Conservation (phyloP, 1,284 basidiomycete genomes). For the Irpex sp. region DNA sequence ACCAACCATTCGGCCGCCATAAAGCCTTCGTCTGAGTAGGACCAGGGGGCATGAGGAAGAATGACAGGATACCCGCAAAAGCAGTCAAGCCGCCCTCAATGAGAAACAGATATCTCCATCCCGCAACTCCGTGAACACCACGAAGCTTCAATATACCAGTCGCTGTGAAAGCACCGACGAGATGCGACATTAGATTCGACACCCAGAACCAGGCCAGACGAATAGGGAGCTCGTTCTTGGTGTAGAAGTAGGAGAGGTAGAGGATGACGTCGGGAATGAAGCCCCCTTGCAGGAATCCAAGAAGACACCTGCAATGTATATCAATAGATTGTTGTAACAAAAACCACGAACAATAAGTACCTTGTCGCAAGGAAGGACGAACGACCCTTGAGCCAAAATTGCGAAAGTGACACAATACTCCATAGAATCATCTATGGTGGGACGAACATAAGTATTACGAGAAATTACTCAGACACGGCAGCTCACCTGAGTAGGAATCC, state of each 20-base stretch:
- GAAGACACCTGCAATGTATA: constrained; percentile 18
- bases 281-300: constrained; percentile 58
- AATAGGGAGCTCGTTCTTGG: constrained; percentile 62
- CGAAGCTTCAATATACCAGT: constrained; percentile 52
- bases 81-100: constrained; percentile 54
- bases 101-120: constrained; percentile 58
- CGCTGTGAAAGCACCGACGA: constrained; percentile 59
- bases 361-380: constrained; percentile 44
- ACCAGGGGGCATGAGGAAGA: constrained; percentile 67
- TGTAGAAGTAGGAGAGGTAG: constrained; percentile 74
- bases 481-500: constrained; percentile 60
- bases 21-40: constrained; percentile 67
- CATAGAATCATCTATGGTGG: constrained; percentile 44
- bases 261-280: constrained; percentile 64
- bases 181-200: constrained; percentile 50
- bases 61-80: constrained; percentile 53
- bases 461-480: constrained; percentile 8
- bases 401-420: constrained; percentile 54
- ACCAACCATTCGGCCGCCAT: constrained; percentile 72
- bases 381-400: constrained; percentile 61
- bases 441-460: constrained; percentile 1
- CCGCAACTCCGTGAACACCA: constrained; percentile 50
- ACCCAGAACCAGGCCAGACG: constrained; percentile 70
- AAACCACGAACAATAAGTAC: too few species aligned
- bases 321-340: too few species aligned